Percentiles rank a stretch among this genome's conserved stretches.
Conservation (phyloP, 1,284 basidiomycete species). For the Thecaphora thlaspeos region DNA sequence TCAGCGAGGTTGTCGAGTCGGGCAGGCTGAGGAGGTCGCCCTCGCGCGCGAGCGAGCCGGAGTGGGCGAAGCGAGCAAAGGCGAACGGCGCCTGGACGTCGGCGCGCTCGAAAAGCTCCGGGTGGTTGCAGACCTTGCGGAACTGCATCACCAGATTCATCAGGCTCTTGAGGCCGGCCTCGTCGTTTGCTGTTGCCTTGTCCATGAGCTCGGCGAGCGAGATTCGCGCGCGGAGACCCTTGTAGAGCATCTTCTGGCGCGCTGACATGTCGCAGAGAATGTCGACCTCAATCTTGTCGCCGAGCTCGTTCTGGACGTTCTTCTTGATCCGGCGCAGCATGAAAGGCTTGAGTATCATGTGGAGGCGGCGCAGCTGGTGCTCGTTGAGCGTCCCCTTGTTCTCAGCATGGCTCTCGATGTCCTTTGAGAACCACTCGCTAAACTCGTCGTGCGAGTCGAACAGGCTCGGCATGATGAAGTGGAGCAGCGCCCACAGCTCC, state of each 20-base stretch:
- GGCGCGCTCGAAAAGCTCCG: constrained; percentile 94
- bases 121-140: constrained; percentile 99
- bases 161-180: constrained; percentile 82
- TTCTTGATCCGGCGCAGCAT: constrained; percentile 97
- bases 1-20: constrained; percentile 80
- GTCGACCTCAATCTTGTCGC: constrained; percentile 99
- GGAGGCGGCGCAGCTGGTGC: constrained; percentile 88
- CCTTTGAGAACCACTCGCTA: constrained; percentile 99
- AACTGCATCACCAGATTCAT: constrained; percentile 99
- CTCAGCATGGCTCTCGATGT: constrained; percentile 83
- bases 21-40: constrained; percentile 78
- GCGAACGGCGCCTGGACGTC: constrained; percentile 91
- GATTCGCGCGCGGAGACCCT: constrained; percentile 83
- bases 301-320: constrained; percentile 99
- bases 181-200: constrained; percentile 84
- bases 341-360: constrained; percentile 99
- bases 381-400: constrained; percentile 87
- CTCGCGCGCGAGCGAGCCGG: constrained; percentile 79
- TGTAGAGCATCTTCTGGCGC: constrained; percentile 89
- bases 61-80: constrained; percentile 78
- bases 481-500: constrained; percentile 98
- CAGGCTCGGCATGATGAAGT: constrained; percentile 99
- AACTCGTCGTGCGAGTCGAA: constrained; percentile 99
- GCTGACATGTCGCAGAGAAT: constrained; percentile 92
- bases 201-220: constrained; percentile 92